Conservation (phyloP, 352 stramenopile species). For the Phytopythium ostracodes region DNA sequence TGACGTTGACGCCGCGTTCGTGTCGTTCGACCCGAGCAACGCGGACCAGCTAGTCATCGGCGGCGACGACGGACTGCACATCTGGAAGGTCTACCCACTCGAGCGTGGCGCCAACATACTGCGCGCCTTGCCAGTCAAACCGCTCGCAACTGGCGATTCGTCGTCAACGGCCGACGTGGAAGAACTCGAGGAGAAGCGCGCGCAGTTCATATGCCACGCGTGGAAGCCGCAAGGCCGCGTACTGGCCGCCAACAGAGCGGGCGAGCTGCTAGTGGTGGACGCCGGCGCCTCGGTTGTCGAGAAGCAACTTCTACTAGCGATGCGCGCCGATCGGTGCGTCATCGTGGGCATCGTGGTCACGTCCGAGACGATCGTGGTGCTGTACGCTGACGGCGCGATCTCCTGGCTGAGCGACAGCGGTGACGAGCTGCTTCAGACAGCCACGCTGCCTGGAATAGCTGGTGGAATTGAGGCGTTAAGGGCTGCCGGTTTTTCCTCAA, state of each 20-base stretch:
- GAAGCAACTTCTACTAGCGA: conserved; percentile 28
- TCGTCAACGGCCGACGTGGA: background rate
- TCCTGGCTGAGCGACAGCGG: conserved; percentile 41
- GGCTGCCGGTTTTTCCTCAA: background rate
- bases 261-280: conserved; percentile 58
- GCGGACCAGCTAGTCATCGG: conserved; percentile 58
- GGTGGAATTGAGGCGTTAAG: background rate
- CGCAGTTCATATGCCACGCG: conserved; percentile 46
- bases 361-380: conserved; percentile 40
- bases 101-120: conserved; percentile 22
- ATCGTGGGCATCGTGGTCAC: conserved; percentile 53
- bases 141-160: background rate
- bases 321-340: conserved; percentile 26
- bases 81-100: conserved; percentile 66
- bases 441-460: conserved; percentile 20
- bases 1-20: conserved; percentile 30
- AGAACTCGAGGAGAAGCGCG: conserved; percentile 34
- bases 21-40: conserved; percentile 70
- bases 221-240: conserved; percentile 49
- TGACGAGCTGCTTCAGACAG: conserved; percentile 39
- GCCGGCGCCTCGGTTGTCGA: conserved; percentile 18
- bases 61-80: conserved; percentile 49
- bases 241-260: conserved; percentile 43
- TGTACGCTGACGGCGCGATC: conserved; percentile 45
- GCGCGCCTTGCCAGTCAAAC: conserved; percentile 19